Conservation (phyloP, 2,329 filamentous ascomycete species). For the Orbilia quercus region DNA sequence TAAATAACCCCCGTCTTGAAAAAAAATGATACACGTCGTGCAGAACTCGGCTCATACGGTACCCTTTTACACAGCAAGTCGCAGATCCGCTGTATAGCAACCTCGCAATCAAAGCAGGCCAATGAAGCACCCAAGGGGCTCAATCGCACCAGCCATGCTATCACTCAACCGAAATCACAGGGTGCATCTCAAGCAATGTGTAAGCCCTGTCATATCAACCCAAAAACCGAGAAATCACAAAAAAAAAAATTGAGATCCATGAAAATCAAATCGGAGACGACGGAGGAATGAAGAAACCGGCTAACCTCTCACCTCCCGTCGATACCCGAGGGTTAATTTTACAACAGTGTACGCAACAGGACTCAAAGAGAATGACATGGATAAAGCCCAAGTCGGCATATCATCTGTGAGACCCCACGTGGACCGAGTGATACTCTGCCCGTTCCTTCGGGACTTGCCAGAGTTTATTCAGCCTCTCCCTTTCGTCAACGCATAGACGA, state of each 20-base stretch:
- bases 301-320: not conserved
- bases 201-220: conserved; percentile 31
- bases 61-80: conserved; percentile 27
- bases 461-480: conserved; percentile 5
- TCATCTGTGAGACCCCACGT: conserved; percentile 70
- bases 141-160: conserved; percentile 84
- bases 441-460: conserved; percentile 43
- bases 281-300: too few species aligned
- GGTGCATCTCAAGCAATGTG: conserved; percentile 97
- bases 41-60: conserved; percentile 23
- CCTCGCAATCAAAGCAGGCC: conserved; percentile 44
- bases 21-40: conserved; percentile 11
- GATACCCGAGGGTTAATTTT: conserved; percentile 1
- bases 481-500: conserved; percentile 1
- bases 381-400: conserved; percentile 97
- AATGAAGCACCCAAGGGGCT: conserved; percentile 63
- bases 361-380: conserved; percentile 84
- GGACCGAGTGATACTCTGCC: conserved; percentile 48
- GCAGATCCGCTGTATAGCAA: conserved; percentile 53
- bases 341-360: conserved; percentile 83
- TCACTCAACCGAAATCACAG: conserved; percentile 98
- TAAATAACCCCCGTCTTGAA: not conserved
- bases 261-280: too few species aligned
- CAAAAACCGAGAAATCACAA: not conserved
- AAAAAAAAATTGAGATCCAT: too few species aligned